Evolutionary conservation across 495 filamentous ascomycete genomes (phyloP), one percentile per base, ranked within the genome.

Genomic region (Evansstolkia leycettana): DNA sequence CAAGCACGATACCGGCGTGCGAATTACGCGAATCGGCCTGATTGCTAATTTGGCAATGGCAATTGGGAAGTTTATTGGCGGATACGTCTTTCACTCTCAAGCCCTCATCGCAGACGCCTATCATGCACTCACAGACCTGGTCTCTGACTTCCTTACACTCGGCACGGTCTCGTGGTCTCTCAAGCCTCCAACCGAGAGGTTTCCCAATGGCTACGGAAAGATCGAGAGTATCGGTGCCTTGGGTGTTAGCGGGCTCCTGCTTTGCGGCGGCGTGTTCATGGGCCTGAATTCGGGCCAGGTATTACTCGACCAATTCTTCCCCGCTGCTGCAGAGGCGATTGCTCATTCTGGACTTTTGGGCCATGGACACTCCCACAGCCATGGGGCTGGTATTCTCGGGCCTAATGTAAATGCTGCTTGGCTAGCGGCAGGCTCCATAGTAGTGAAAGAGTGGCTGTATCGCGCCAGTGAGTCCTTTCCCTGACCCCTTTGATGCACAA

Each of bases 371-470:
- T 71, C 69, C 4, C 76, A 78, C 44, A 75, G 73, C 41, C 71
- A 76, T 50, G 67, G 69, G 6, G 48, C 60, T n/a, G 62, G 59
- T 11, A 69, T 65, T 27, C 48, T 72, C 17, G 82, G 75, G 0
- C 90, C 90, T 0, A 89, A 79, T 50, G 69, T 96, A 38, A 82
- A 95, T 50, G 90, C 90, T 7, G 89, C 85, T 12, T 98, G 90
- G 90, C 58, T 98, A 15, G 90, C 90, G n/a, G 84, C 72, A 11
- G 87, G 83, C 3, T 90, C 84, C 1, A 92, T 98, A 33, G 57
- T 83, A 2, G 62, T 94, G 36, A 98, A 98, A 62, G 90, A 98
- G 55, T 98, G 88, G 82, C 63, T 98, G 17, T 98, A 96, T 52
- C 80, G 82, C 67, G 83, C 87, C 30, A 96, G 89, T 92, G 76